Evolutionary conservation across 495 filamentous ascomycete species (phyloP), one percentile per base, ranked within the genome.

Genomic region (Parathielavia hyrcaniae): DNA sequence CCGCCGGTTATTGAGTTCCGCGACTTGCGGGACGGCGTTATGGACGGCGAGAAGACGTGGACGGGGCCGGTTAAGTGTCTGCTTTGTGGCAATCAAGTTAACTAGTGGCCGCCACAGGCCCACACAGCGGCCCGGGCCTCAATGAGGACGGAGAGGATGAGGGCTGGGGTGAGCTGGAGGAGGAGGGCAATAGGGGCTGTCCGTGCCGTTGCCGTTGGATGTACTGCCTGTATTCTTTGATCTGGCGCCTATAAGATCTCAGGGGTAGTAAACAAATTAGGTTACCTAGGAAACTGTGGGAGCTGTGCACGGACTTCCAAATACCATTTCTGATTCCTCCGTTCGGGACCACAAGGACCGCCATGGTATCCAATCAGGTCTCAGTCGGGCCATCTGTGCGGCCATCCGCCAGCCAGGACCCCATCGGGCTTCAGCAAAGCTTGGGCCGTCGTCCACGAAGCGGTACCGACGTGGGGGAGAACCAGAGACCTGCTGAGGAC

Each of bases 31-130:
- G 61, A 72, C 38, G 70, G 65, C 9, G 65, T 78, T 12, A 62
- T 59, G 0, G 75, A 71, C 8, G 75, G 76, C 16, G 71, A 73
- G 26, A 79, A 75, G 65, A 65, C 70, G 8, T 79, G 76, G 76
- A 73, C 67, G 4, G 76, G 78, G 50, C 71, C 67, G 0, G 65
- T 77, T 8, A 65, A 65, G 32, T 79, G 76, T 40, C 65, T 77
- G 13, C 63, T 77, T 11, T 79, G 76, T 48, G 64, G 66, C 20
- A 58, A 65, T 11, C 62, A 70, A 20, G 74, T 78, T 38, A 65
- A 73, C 22, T 71, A 68, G 59, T 10, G 19, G 32, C 34, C 71
- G 60, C 65, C 35, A 4, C 17, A 26, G 36, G 13, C 17, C 16
- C 9, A n/a, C n/a, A n/a, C n/a, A n/a, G n/a, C n/a, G n/a, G n/a